A percentile compares a stretch with the other conserved stretches of the same genome.
Conservation (phyloP, 257 asterid genomes). For the Phtheirospermum japonicum region DNA sequence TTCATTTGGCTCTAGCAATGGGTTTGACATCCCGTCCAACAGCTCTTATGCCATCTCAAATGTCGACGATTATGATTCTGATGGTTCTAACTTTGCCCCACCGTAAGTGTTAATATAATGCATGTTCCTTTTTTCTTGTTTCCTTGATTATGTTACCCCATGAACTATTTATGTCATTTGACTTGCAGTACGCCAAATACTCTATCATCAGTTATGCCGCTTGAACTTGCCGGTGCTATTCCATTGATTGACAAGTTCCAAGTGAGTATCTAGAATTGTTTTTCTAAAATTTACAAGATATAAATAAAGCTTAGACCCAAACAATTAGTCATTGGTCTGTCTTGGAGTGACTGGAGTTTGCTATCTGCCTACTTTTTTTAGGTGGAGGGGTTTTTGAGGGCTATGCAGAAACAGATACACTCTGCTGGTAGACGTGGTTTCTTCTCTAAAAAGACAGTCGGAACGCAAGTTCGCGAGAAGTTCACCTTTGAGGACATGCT, state of each 20-base stretch:
- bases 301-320: no score
- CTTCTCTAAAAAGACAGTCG: constrained; percentile 79
- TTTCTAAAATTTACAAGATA: constrained; percentile 1
- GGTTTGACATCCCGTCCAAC: constrained; percentile 70
- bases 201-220: constrained; percentile 76
- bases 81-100: constrained; percentile 88
- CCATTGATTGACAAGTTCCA: constrained; percentile 91
- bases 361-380: constrained; percentile 21
- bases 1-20: constrained; percentile 84
- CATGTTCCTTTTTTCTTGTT: background rate
- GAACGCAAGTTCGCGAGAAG: constrained; percentile 71
- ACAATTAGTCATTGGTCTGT: constrained; percentile 5
- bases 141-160: constrained; percentile 17
- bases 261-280: constrained; percentile 39
- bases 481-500: constrained; percentile 97
- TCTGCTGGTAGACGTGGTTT: constrained; percentile 87
- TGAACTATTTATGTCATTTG: constrained; percentile 26
- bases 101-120: constrained; percentile 48
- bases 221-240: constrained; percentile 88
- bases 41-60: constrained; percentile 62
- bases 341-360: constrained; percentile 7
- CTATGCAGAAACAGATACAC: constrained; percentile 91
- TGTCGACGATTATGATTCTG: constrained; percentile 92
- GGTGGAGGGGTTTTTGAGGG: constrained; percentile 96
- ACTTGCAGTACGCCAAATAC: constrained; percentile 78